Evolutionary conservation across 192 early-diverging fungal genomes (phyloP).

Genomic region (Coemansia umbellata): DNA sequence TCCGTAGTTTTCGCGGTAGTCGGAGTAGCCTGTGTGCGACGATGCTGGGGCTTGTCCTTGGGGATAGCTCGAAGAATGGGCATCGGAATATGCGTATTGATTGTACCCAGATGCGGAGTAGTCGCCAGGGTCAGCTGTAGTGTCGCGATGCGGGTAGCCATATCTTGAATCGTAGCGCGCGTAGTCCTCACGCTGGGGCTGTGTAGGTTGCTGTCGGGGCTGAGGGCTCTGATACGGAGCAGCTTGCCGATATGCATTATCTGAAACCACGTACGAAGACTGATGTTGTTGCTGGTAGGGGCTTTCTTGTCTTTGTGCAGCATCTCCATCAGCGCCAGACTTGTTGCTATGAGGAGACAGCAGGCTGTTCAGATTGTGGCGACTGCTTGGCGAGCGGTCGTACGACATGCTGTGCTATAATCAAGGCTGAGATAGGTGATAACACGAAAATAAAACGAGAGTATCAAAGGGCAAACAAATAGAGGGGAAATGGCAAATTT

Average conservation of each 20-base stretch:
- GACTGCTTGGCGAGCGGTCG: slow-evolving; percentile 30
- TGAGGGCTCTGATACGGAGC: slow-evolving; percentile 6
- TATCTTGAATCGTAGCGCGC: slow-evolving; percentile 21
- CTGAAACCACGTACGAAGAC: slow-evolving; percentile 10
- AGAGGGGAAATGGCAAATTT: not conserved
- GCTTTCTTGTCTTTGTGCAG: slow-evolving; percentile 16
- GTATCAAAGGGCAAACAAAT: too few species aligned
- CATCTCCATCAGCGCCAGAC: slow-evolving; percentile 8
- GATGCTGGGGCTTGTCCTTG: slow-evolving; percentile 1
- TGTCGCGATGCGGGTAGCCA: slow-evolving; percentile 17
- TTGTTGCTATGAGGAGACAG: slow-evolving; percentile 27
- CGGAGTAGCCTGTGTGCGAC: slow-evolving; percentile 20
- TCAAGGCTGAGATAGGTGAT: too few species aligned
- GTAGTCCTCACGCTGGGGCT: slow-evolving; percentile 14
- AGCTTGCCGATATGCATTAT: slow-evolving; percentile 18
- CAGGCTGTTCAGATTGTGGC: slow-evolving; percentile 44
- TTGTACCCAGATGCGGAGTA: slow-evolving; percentile 12
- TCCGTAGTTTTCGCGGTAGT: slow-evolving; percentile 32
- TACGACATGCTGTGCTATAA: slow-evolving; percentile 31
- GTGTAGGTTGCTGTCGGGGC: not conserved
- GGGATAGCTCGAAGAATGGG: slow-evolving; percentile 1
- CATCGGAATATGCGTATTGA: slow-evolving; percentile 18
- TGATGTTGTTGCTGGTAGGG: slow-evolving; percentile 7
- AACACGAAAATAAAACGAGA: not conserved
- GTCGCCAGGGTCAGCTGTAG: not conserved